Conservation (phyloP, 2,329 filamentous ascomycete species). For the Orbilia quercus region DNA sequence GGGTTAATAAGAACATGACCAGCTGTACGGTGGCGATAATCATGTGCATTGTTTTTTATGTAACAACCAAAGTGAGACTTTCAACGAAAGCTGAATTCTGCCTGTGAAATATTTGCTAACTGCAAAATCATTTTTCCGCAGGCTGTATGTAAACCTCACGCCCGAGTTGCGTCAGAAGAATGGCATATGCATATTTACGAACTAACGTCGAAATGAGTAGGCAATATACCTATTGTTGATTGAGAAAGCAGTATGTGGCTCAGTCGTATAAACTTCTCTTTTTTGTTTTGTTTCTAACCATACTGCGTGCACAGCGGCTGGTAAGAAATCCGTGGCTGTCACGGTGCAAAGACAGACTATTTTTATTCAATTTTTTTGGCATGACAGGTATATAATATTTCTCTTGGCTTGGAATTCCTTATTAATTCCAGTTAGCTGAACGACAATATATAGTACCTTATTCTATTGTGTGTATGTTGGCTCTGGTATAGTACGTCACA, state of each 20-base stretch:
- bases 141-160: no score
- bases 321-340: conserved; percentile 67
- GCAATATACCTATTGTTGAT: no score
- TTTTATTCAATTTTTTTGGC: conserved; percentile 71
- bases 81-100: conserved; percentile 61
- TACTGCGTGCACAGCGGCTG: conserved; percentile 64
- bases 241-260: no score
- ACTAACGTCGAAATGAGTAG: no score
- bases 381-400: conserved; percentile 64
- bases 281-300: neutral
- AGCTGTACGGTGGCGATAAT: conserved; percentile 69
- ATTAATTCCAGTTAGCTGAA: conserved; percentile 34
- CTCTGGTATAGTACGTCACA: conserved; percentile 69
- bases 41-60: conserved; percentile 71
- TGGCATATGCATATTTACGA: no score
- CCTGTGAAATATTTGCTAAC: conserved; percentile 57
- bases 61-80: conserved; percentile 70
- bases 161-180: no score
- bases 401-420: neutral
- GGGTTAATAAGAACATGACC: conserved; percentile 66
- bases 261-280: no score
- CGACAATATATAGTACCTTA: conserved; percentile 50
- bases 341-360: conserved; percentile 69
- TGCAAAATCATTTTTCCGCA: neutral
- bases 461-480: conserved; percentile 67